Evolutionary conservation across 1,284 basidiomycete genomes (phyloP).

Genomic region (Hemileia vastatrix): DNA sequence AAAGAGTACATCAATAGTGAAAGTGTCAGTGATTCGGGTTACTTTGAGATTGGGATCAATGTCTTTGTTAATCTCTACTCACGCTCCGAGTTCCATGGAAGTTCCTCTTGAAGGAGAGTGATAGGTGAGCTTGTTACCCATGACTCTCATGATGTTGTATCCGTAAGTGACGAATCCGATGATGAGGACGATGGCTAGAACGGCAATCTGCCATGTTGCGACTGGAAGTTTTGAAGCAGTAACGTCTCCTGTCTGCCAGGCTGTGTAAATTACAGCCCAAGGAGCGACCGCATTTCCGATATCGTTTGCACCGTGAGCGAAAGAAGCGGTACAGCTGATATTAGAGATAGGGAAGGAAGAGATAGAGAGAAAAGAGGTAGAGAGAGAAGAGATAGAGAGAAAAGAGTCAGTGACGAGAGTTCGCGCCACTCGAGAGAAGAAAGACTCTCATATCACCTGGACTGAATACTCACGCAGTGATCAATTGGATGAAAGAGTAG

Average conservation of each 20-base stretch:
- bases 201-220: conserved; percentile 48
- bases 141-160: conserved; percentile 42
- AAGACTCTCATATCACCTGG: no score
- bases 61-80: conserved; percentile 47
- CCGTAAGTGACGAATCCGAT: conserved; percentile 49
- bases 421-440: no score
- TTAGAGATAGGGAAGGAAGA: conserved; percentile 42
- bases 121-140: conserved; percentile 49
- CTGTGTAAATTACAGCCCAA: conserved; percentile 44
- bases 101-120: conserved; percentile 49
- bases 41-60: neutral
- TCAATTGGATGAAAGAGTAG: conserved; percentile 50
- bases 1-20: no score
- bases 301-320: conserved; percentile 47
- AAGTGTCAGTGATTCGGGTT: neutral
- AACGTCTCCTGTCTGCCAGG: conserved; percentile 44
- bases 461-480: conserved; percentile 48
- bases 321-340: no score
- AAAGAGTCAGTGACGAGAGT: no score
- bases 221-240: conserved; percentile 42
- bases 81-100: conserved; percentile 49
- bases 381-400: no score
- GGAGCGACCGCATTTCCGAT: conserved; percentile 47
- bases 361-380: no score
- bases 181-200: conserved; percentile 46